phyloP scores from a whole-genome alignment of 1,284 basidiomycete genomes.

The Sporisorium sorghi region DNA sequence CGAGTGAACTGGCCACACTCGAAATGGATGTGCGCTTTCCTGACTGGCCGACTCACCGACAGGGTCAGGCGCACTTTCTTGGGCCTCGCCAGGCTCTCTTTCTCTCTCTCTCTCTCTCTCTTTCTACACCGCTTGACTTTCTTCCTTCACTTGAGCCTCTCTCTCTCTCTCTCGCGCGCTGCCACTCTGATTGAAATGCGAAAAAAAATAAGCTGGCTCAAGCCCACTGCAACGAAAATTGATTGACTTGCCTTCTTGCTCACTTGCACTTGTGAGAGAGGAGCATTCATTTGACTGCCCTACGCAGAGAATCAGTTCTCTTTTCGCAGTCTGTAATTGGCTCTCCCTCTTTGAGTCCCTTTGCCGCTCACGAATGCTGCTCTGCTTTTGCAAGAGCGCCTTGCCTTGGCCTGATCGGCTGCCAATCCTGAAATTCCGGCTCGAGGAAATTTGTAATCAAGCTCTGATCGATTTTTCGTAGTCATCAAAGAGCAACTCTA shows the following conservation, averaged over 20 bases:
- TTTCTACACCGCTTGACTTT: not conserved
- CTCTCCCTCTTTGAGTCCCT: too few relatives aligned
- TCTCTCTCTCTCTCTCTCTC: conserved; percentile 2
- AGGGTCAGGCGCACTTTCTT: conserved; percentile 13
- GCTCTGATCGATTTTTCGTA: not conserved
- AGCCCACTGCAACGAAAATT: not conserved
- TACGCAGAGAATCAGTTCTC: not conserved
- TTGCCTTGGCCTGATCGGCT: conserved; percentile 4
- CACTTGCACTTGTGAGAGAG: not conserved
- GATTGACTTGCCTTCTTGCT: not conserved
- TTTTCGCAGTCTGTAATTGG: not conserved
- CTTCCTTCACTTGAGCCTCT: conserved; percentile 2
- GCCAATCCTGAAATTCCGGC: not conserved
- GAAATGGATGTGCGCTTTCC: conserved; percentile 10
- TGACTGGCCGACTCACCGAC: conserved; percentile 7
- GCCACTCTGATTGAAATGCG: not conserved
- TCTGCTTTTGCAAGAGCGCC: too few relatives aligned
- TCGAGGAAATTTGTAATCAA: not conserved
- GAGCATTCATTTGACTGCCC: not conserved
- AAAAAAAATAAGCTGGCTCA: conserved; percentile 3
- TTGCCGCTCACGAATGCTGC: not conserved
- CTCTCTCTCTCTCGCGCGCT: not conserved
- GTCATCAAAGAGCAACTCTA: not conserved
- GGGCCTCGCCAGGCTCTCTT: not conserved
- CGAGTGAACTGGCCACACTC: conserved; percentile 15